These are phyloP conservation scores for Teunomyces tritomae DNA, from an alignment of 805 yeast species.

Conservation along the genomic window DNA sequence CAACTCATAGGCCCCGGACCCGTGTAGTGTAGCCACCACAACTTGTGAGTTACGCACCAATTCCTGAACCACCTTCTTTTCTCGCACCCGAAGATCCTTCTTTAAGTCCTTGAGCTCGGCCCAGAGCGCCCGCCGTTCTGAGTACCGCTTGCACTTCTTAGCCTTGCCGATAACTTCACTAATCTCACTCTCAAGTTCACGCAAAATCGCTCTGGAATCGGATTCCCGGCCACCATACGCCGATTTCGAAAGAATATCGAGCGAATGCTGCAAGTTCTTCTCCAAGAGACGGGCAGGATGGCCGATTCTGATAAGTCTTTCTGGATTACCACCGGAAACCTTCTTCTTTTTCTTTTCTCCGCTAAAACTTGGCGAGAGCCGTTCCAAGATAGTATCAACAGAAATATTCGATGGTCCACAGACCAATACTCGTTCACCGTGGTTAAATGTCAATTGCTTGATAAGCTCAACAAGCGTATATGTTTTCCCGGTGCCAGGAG, in stretches of 20 bases:
- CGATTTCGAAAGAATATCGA: slow-evolving; percentile 65
- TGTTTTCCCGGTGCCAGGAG: slow-evolving; percentile 84
- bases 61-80: slow-evolving; percentile 58
- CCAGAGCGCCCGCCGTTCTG: slow-evolving; percentile 67
- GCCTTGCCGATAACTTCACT: slow-evolving; percentile 53
- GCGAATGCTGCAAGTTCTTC: slow-evolving; percentile 62
- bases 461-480: slow-evolving; percentile 80
- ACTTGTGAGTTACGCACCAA: slow-evolving; percentile 61
- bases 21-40: slow-evolving; percentile 82
- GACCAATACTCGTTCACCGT: slow-evolving; percentile 59
- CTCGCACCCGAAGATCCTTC: slow-evolving; percentile 67
- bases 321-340: slow-evolving; percentile 13
- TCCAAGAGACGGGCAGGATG: slow-evolving; percentile 86
- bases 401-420: slow-evolving; percentile 95
- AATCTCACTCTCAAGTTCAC: slow-evolving; percentile 71
- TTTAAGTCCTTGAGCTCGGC: slow-evolving; percentile 63
- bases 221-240: slow-evolving; percentile 46
- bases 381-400: slow-evolving; percentile 85
- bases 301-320: slow-evolving; percentile 73
- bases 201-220: slow-evolving; percentile 45
- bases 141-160: slow-evolving; percentile 60
- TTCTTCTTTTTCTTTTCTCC: slow-evolving; percentile 31
- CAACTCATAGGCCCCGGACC: slow-evolving; percentile 73
- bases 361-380: slow-evolving; percentile 45
- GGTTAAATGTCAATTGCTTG: slow-evolving; percentile 57